These are phyloP conservation scores for Aspergillus sp. DNA, from an alignment of 2,329 filamentous ascomycete species.

Conservation along the genomic window DNA sequence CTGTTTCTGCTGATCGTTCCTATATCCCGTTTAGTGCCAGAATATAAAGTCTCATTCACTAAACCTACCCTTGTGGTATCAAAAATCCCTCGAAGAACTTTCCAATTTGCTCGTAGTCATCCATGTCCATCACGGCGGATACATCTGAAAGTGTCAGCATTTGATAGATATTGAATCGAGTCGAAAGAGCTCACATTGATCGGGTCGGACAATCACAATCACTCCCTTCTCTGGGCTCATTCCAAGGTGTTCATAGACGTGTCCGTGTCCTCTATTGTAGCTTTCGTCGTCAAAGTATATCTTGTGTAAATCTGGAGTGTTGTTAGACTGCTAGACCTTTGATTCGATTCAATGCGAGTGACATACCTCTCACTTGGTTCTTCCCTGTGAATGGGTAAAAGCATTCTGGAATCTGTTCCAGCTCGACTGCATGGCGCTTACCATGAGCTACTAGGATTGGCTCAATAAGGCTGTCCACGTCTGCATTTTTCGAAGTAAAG, in stretches of 20 bases:
- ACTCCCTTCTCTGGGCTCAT: constrained; percentile 44
- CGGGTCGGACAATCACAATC: constrained; percentile 54
- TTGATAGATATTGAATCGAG: background rate
- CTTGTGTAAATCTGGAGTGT: constrained; percentile 50
- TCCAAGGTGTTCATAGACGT: constrained; percentile 54
- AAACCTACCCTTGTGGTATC: constrained; percentile 8
- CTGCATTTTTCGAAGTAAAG: constrained; percentile 39
- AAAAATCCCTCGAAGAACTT: constrained; percentile 33
- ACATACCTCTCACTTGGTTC: constrained; percentile 51
- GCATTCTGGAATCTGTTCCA: constrained; percentile 49
- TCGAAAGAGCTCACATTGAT: constrained; percentile 49
- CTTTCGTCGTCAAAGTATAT: constrained; percentile 54
- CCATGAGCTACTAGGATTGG: constrained; percentile 51
- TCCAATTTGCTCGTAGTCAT: constrained; percentile 27
- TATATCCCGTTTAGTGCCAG: too few relatives aligned
- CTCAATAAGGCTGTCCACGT: constrained; percentile 56
- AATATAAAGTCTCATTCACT: too few relatives aligned
- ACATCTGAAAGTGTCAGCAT: constrained; percentile 26
- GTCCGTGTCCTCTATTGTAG: constrained; percentile 52
- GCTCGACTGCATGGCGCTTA: constrained; percentile 45
- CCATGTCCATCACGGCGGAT: constrained; percentile 31
- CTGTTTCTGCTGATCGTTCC: too few relatives aligned
- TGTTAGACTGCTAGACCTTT: background rate
- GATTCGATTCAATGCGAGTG: background rate
- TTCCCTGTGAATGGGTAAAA: constrained; percentile 56